Conservation (phyloP, 371 early-diverging fungal species). For the Zychaea mexicana region DNA sequence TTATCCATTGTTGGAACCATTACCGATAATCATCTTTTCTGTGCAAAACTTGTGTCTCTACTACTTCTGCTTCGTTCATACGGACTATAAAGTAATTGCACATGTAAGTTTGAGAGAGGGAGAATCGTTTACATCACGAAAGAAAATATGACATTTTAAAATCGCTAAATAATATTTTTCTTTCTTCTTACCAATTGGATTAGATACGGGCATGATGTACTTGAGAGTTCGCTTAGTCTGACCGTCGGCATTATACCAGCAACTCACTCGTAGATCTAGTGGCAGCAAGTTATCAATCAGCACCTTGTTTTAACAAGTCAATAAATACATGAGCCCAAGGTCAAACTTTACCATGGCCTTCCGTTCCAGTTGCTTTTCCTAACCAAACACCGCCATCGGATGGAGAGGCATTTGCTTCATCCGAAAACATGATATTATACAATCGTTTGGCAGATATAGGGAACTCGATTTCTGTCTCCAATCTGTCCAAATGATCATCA, state of each 20-base stretch:
- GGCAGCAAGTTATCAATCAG: neutral
- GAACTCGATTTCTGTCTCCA: conserved; percentile 58
- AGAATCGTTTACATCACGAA: too few species aligned
- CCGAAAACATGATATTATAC: conserved; percentile 62
- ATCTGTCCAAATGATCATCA: conserved; percentile 67
- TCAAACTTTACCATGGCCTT: conserved; percentile 57
- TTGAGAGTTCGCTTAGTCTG: conserved; percentile 34
- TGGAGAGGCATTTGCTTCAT: conserved; percentile 31
- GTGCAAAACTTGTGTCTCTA: conserved; percentile 53
- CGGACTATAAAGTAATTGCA: conserved; percentile 27
- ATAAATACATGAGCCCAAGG: neutral
- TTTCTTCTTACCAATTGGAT: conserved; percentile 40
- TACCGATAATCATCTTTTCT: conserved; percentile 60
- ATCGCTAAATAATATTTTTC: too few species aligned
- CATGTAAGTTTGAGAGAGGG: neutral
- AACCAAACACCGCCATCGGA: conserved; percentile 54
- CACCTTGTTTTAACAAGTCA: too few species aligned
- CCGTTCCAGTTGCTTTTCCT: conserved; percentile 47
- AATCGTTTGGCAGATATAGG: conserved; percentile 65
- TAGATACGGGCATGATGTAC: conserved; percentile 51
- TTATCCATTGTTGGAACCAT: conserved; percentile 1
- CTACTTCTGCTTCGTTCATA: conserved; percentile 62
- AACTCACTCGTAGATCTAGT: conserved; percentile 4
- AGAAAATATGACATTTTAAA: too few species aligned
- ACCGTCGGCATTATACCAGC: conserved; percentile 19